Conservation (phyloP, 805 yeast genomes). For the Debaryomyces prosopidis region DNA sequence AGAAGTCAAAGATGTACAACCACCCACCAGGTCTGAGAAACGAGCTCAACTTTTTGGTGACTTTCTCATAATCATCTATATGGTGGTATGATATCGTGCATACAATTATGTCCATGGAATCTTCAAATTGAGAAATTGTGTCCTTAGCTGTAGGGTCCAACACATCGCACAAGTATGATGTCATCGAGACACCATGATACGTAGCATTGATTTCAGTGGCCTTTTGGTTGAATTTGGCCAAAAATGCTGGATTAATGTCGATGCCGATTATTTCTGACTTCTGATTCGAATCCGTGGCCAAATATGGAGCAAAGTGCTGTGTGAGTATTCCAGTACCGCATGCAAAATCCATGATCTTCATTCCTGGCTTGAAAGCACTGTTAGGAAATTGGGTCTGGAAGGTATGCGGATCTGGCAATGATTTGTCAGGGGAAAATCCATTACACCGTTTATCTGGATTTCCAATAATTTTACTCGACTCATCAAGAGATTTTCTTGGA, state of each 20-base stretch:
- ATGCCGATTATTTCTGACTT: conserved; percentile 30
- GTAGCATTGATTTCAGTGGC: conserved; percentile 9
- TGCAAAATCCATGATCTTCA: conserved; percentile 39
- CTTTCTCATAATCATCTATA: conserved; percentile 27
- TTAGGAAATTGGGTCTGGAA: conserved; percentile 8
- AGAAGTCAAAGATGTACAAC: conserved; percentile 38
- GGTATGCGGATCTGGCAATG: conserved; percentile 13
- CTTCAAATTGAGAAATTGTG: conserved; percentile 14
- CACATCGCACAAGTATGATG: conserved; percentile 23
- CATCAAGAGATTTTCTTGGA: conserved; percentile 13
- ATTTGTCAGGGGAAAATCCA: conserved; percentile 9
- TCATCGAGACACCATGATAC: conserved; percentile 3
- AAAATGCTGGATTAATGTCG: conserved; percentile 32
- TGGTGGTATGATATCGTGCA: conserved; percentile 44
- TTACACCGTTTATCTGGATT: conserved; percentile 10
- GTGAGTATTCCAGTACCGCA: conserved; percentile 45
- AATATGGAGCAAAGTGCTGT: conserved; percentile 28
- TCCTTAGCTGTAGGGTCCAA: conserved; percentile 16
- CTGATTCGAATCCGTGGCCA: conserved; percentile 14
- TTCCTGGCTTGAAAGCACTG: conserved; percentile 19
- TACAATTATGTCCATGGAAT: conserved; percentile 30
- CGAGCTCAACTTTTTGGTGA: conserved; percentile 29
- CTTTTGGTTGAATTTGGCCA: conserved; percentile 14
- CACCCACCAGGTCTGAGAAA: conserved; percentile 36
- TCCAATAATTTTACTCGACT: conserved; percentile 12